Percentiles rank a stretch among this genome's conserved stretches.
These are phyloP conservation scores for Wallacemonas rigidus DNA, from an alignment of 208 protist species.

Conservation along the genomic window DNA sequence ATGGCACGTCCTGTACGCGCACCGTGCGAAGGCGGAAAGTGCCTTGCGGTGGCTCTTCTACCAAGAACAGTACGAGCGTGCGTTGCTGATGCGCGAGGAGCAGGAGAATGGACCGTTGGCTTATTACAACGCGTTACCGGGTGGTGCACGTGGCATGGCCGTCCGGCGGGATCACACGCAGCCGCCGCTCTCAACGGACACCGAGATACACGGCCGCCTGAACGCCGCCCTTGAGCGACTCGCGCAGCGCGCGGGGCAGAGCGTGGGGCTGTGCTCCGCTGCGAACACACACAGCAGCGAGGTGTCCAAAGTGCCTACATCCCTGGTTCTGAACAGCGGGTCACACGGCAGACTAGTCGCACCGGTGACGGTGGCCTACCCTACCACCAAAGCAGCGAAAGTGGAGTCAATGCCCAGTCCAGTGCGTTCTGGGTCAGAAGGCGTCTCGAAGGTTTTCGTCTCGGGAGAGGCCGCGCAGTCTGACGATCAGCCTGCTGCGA, in stretches of 20 bases:
- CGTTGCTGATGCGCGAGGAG: conserved; percentile 30
- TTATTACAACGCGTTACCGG: conserved; percentile 30
- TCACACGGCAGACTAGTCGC: too few relatives aligned
- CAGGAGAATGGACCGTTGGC: conserved; percentile 29
- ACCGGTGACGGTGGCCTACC: too few relatives aligned
- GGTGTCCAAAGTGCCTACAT: too few relatives aligned
- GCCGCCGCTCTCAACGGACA: conserved; percentile 2
- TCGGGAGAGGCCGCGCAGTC: background rate
- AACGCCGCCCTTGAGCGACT: background rate
- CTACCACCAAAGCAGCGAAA: too few relatives aligned
- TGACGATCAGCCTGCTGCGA: background rate
- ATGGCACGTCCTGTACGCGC: conserved; percentile 10
- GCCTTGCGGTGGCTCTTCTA: conserved; percentile 46
- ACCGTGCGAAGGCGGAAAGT: background rate
- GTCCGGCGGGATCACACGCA: conserved; percentile 23
- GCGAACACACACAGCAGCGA: too few relatives aligned
- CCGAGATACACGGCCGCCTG: conserved; percentile 4
- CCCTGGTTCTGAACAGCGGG: too few relatives aligned
- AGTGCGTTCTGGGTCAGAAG: too few relatives aligned
- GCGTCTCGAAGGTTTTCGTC: too few relatives aligned
- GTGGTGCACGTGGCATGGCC: conserved; percentile 21
- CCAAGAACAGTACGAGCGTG: conserved; percentile 55
- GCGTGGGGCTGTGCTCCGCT: too few relatives aligned
- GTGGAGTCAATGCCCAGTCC: too few relatives aligned
- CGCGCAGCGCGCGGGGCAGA: background rate